These are phyloP conservation scores for Saturnispora quitensis DNA, from an alignment of 805 yeast species.

Conservation along the genomic window DNA sequence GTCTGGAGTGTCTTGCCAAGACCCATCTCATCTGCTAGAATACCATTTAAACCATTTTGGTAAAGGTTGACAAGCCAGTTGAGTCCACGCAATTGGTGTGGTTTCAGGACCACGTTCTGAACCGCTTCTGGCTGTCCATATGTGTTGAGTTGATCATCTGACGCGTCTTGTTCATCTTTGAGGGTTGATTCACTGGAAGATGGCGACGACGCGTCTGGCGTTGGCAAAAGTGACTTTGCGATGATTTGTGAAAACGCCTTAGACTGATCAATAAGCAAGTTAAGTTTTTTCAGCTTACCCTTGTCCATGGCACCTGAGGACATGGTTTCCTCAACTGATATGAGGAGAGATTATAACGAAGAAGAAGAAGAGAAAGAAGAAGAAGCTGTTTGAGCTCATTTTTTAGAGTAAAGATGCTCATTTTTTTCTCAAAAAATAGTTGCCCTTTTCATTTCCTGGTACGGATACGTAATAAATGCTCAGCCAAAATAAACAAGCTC, in stretches of 20 bases:
- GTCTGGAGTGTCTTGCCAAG: slow-evolving; percentile 90
- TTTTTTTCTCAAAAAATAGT: neutral
- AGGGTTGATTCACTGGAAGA: neutral
- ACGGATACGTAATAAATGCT: neutral
- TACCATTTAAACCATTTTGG: slow-evolving; percentile 92
- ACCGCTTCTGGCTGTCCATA: slow-evolving; percentile 44
- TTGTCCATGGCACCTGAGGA: slow-evolving; percentile 6
- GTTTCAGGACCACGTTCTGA: slow-evolving; percentile 56
- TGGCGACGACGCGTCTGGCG: slow-evolving; percentile 2
- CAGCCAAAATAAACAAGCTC: neutral
- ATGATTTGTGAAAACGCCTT: slow-evolving; percentile 82
- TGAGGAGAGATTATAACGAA: neutral
- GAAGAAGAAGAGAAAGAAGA: neutral
- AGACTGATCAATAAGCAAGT: slow-evolving; percentile 75
- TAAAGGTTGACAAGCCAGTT: slow-evolving; percentile 85
- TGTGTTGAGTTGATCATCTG: neutral
- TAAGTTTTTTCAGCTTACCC: slow-evolving; percentile 51
- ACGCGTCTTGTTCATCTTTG: neutral
- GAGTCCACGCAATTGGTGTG: slow-evolving; percentile 82
- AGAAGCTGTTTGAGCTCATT: neutral
- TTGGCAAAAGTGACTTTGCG: slow-evolving; percentile 52
- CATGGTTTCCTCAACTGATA: neutral
- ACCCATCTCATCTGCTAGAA: slow-evolving; percentile 97
- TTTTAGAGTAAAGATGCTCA: neutral
- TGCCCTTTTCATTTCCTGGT: neutral